Base-by-base conservation (phyloP, 148 eudicot genomes). In the Diospyros lotus region DNA sequence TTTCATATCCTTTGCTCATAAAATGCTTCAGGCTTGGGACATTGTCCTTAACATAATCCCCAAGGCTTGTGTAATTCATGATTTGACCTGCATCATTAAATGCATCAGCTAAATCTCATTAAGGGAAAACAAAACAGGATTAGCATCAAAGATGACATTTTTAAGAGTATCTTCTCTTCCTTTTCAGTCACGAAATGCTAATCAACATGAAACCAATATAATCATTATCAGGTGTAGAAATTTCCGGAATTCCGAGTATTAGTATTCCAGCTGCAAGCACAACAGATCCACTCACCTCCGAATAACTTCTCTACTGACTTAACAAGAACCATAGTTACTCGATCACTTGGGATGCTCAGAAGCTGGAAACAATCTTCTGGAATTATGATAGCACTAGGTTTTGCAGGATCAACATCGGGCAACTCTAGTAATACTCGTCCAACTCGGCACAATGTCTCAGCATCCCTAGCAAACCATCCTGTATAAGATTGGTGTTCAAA, bases 401-500 rank as follows among this genome's bases (percentile, higher is more conserved):
- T 73, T 38, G 10, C 69, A 39, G 80, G 82, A 63, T 56, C 75
- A 15, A n/a, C 74, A 75, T 61, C 82, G 63, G 79, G 81, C 41
- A 77, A 55, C 58, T 85, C 88, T 54, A 94, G 81, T 71, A 94
- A 80, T 68, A 85, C 80, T 61, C 78, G 80, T 38, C 98, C 98
- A 12, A 94, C 87, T 77, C 73, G 69, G 75, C 84, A 79, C 88
- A 92, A 73, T 69, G 87, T 82, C 5, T 46, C 50, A 4, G 94
- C 89, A 85, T 90, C 94, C 87, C 94, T 80, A 56, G 96, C 93
- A 86, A 92, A 94, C 98, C 98, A 94, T 68, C 98, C 97, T 94
- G 92, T 46, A 55, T 70, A 8, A 76, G 74, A 63, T 48, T 65
- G 40, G 39, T 15, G 41, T 78, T 73, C 11, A 80, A 39, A 17